Evolutionary conservation across 2,329 filamentous ascomycete species (phyloP), one percentile per base, ranked within the genome.

Genomic region (Aspergillus tamarii): DNA sequence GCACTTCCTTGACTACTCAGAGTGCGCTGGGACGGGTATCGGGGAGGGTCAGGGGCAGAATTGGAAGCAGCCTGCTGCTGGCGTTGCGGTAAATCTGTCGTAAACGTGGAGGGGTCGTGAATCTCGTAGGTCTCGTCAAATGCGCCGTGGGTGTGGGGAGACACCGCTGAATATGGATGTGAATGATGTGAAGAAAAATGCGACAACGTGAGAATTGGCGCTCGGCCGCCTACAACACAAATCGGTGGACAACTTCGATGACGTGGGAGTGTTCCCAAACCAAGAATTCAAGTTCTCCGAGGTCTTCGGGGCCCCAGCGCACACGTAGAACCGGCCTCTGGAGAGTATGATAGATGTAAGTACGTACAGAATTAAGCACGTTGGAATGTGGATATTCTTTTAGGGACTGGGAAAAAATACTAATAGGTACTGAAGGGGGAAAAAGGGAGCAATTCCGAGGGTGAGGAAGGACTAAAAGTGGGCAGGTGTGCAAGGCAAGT

Each of bases 101-200:
- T 80, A 76, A 80, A 73, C 70, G 80, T 77, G 73, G 72, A 67
- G 63, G 74, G 78, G 75, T 84, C 82, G 84, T 86, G 73, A 82
- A 80, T 68, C 69, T 85, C 83, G 84, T 85, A 74, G 76, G 78
- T 76, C 77, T 86, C 83, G 83, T 86, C 76, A 85, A 79, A 76
- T 60, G 74, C 72, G 76, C 72, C 69, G 67, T 67, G 72, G 69
- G 69, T 70, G 73, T 72, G 72, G 72, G 71, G 76, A 79, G 82
- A 82, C 83, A 84, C 80, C 70, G 73, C 73, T 74, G 71, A 67
- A 58, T 72, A 63, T 67, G 67, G 66, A 56, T 64, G 66, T 64
- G 64, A 65, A 67, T 66, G 60, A 28, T 54, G 57, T 59, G 67
- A 67, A 63, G 70, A 67, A 43, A 64, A 60, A 70, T 72, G 68